Base-by-base conservation (phyloP, 495 filamentous ascomycete genomes). In the Beverwykella pulmonaria region DNA sequence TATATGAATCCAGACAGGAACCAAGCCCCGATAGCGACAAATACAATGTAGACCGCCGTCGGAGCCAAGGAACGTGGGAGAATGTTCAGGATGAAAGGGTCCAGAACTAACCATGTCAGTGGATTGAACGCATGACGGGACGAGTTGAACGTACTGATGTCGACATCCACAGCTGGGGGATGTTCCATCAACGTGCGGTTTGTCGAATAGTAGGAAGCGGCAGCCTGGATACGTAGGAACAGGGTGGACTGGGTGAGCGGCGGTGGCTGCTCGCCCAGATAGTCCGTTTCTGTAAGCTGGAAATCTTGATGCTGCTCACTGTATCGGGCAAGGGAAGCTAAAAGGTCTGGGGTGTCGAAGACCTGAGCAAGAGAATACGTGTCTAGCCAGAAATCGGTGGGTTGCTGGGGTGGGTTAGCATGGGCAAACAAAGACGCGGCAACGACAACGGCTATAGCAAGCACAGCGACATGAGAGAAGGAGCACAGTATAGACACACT, bases 161-260 rank as follows among this genome's bases (percentile, higher is more conserved):
- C 93, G 20, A 88, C 91, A 58, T 82, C 76, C 22, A 97, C 92
- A 0, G 86, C 82, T 2, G 90, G 89, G 12, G 91, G 88, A 67
- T 84, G 69, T 53, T 79, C 74, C 93, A 98, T 97, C 68, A 97
- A 80, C 1, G 83, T 82, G 49, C 79, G 72, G 66, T 97, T 84
- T 34, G 82, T 76, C 19, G 90, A 88, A 76, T 87, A 95, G 79
- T 92, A 98, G 62, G 92, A 92, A 58, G 94, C 92, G 12, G 87
- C 86, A 9, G 93, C 84, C 57, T 82, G 79, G 53, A 98, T 80
- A 30, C 86, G 88, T 15, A 98, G 84, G 64, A 96, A 88, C n/a
- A 96, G 81, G 15, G 86, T 72, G 17, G 91, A 91, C 23, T 53
- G 47, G 14, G 63, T 48, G 58, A 47, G 64, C 22, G 54, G 53